Conservation (phyloP, 306 rosid genomes). For the Lathyrus sativus region DNA sequence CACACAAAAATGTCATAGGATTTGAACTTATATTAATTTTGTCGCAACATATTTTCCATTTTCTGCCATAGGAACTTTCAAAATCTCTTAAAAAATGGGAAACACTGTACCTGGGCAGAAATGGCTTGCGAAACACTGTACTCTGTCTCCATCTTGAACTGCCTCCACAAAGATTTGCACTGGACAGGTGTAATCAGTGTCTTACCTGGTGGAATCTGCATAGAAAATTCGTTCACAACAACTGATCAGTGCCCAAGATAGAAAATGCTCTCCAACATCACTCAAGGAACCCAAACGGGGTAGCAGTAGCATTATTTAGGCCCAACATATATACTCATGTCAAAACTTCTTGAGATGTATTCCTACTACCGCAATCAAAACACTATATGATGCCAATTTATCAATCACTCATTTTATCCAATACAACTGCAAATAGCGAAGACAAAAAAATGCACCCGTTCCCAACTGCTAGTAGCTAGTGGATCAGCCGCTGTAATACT, state of each 20-base stretch:
- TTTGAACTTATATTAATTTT: background rate
- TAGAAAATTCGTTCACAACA: slow-evolving; percentile 15
- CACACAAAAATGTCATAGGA: slow-evolving; percentile 4
- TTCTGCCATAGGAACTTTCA: background rate
- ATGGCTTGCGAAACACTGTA: slow-evolving; percentile 96
- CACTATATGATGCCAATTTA: slow-evolving; percentile 14
- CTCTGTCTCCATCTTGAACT: slow-evolving; percentile 89
- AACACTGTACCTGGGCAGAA: slow-evolving; percentile 78
- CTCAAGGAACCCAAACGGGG: slow-evolving; percentile 24
- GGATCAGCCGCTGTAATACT: slow-evolving; percentile 65
- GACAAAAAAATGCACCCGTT: slow-evolving; percentile 56
- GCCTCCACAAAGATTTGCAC: slow-evolving; percentile 97
- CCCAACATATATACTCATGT: slow-evolving; percentile 17
- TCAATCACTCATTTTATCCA: slow-evolving; percentile 16
- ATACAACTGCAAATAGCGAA: slow-evolving; percentile 32
- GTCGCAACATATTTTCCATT: slow-evolving; percentile 28
- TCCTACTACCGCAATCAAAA: slow-evolving; percentile 19
- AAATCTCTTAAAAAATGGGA: slow-evolving; percentile 24
- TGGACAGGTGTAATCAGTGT: slow-evolving; percentile 95
- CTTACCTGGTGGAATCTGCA: slow-evolving; percentile 72
- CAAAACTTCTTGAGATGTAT: slow-evolving; percentile 2
- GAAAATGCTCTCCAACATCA: slow-evolving; percentile 26
- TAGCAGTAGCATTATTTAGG: slow-evolving; percentile 18
- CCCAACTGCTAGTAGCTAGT: slow-evolving; percentile 94
- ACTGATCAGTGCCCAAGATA: slow-evolving; percentile 27